phyloP scores from a whole-genome alignment of 768 basidiomycete genomes.

The Chalciporus pseudorubinellus region DNA sequence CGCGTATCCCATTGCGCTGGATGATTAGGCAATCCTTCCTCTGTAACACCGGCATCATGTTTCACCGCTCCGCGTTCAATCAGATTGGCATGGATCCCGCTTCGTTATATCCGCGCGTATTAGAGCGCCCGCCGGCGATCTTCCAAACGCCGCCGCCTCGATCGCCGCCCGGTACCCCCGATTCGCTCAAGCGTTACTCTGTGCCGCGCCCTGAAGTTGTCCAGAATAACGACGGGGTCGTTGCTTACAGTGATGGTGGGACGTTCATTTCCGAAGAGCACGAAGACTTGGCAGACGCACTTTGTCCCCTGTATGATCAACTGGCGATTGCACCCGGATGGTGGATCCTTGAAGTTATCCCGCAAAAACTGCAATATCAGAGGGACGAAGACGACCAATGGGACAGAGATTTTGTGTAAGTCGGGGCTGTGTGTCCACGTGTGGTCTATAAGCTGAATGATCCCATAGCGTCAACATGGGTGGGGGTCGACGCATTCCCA shows the following conservation, averaged over 20 bases:
- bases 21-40: slow-evolving; percentile 70
- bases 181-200: slow-evolving; percentile 8
- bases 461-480: slow-evolving; percentile 37
- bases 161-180: slow-evolving; percentile 11
- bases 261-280: slow-evolving; percentile 49
- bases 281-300: slow-evolving; percentile 60
- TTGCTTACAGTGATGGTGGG: slow-evolving; percentile 18
- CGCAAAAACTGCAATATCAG: slow-evolving; percentile 32
- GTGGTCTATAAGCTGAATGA: not conserved
- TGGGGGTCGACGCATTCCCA: slow-evolving; percentile 40
- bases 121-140: slow-evolving; percentile 40
- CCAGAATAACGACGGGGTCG: slow-evolving; percentile 8
- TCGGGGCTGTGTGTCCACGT: not conserved
- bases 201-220: slow-evolving; percentile 17
- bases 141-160: slow-evolving; percentile 20
- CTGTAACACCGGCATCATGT: slow-evolving; percentile 55
- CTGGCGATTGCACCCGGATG: slow-evolving; percentile 45
- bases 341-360: slow-evolving; percentile 68
- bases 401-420: slow-evolving; percentile 19
- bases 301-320: slow-evolving; percentile 55
- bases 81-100: slow-evolving; percentile 46
- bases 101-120: slow-evolving; percentile 44
- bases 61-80: slow-evolving; percentile 44
- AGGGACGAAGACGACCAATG: slow-evolving; percentile 20
- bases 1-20: slow-evolving; percentile 74